Evolutionary conservation across 2,329 filamentous ascomycete genomes (phyloP).

Genomic region (Exophiala oligosperma): DNA sequence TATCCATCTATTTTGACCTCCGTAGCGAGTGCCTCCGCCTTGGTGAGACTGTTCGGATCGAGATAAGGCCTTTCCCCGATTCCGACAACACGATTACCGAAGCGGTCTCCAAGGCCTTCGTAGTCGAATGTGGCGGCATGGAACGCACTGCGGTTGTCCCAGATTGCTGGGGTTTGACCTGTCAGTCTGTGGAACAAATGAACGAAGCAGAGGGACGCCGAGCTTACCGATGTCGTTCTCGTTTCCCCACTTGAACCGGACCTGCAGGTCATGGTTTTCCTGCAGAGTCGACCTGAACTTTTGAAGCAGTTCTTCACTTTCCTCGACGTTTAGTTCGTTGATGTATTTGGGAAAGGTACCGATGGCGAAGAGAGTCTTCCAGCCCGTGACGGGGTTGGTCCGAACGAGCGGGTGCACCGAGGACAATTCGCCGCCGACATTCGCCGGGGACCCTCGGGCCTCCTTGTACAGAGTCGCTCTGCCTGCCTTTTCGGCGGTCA

Average conservation of each 20-base stretch:
- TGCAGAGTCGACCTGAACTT: conserved; percentile 45
- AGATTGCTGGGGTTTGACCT: conserved; percentile 31
- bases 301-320: conserved; percentile 45
- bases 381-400: conserved; percentile 64
- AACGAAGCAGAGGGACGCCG: background rate
- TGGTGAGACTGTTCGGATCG: conserved; percentile 33
- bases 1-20: background rate
- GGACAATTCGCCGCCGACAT: conserved; percentile 52
- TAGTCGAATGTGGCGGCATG: conserved; percentile 36
- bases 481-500: conserved; percentile 43
- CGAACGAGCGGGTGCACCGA: conserved; percentile 59
- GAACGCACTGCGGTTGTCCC: conserved; percentile 38
- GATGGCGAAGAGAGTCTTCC: conserved; percentile 57
- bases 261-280: conserved; percentile 54
- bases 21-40: conserved; percentile 18
- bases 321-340: conserved; percentile 47
- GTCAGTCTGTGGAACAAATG: too few species aligned
- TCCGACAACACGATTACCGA: conserved; percentile 35
- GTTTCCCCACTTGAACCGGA: conserved; percentile 51
- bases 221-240: conserved; percentile 46
- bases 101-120: conserved; percentile 32
- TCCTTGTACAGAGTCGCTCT: conserved; percentile 40
- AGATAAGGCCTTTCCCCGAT: conserved; percentile 38
- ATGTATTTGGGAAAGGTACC: conserved; percentile 43
- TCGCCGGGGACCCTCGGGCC: conserved; percentile 54